Evolutionary conservation across 2,329 filamentous ascomycete genomes (phyloP), one percentile per base, ranked within the genome.

Genomic region (Aureobasidium sp.): DNA sequence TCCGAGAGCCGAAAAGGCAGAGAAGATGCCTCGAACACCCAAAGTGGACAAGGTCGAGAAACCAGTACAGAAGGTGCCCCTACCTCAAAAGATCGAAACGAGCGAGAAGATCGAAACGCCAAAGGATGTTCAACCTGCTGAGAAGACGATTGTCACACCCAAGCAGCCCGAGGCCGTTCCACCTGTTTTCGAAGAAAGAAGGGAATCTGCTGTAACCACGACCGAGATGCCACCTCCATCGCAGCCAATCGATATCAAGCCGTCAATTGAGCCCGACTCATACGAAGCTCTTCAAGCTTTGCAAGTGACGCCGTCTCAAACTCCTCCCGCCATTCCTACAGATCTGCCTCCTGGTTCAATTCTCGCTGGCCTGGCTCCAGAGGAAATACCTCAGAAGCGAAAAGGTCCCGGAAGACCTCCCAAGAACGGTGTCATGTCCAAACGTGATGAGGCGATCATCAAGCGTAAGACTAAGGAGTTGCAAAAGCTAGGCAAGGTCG

Each of bases 381-480:
- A 70, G 43, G 68, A 74, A 47, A 74, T 79, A 6, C 74, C 84
- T 34, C 82, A 84, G 32, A 88, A 84, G 74, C 87, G 88, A 65
- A 85, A 89, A 67, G 89, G 89, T 15, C 89, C 89, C 10, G 89
- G 89, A n/a, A 79, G 89, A 59, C 89, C 89, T 24, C 89, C 89
- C 0, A 92, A 92, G 76, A 89, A 92, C 69, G 89, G 89, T 32
- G 82, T 91, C 71, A 90, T 92, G 84, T 92, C 89, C 1, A 92
- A 92, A 74, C 81, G 89, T 62, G 87, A 92, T 62, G 67, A 72
- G 63, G 64, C 70, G 8, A 67, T 69, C 34, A 69, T 71, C 50
- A 72, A 70, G 59, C 67, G 69, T 37, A 77, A 64, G 68, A 69
- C 65, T 63, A 74, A 69, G 63, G 73, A 75, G 64, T 71, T 69